Evolutionary conservation across 176 grass and related monocot genomes (phyloP).

Genomic region (Rhynchospora pubera): DNA sequence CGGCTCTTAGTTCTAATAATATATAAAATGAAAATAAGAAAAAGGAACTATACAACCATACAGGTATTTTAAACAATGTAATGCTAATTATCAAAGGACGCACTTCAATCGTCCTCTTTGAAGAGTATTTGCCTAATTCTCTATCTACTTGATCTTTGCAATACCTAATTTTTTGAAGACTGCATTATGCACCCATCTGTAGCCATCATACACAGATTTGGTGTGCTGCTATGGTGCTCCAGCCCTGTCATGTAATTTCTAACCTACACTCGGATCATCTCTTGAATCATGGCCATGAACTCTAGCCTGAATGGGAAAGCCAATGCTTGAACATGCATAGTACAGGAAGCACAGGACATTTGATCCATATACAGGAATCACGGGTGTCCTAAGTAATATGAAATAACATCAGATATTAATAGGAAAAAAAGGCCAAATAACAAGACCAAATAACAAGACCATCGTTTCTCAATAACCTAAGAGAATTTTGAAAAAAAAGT

Average conservation of each 20-base stretch:
- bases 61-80: too few species aligned
- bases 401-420: too few species aligned
- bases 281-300: slow-evolving; percentile 68
- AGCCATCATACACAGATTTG: slow-evolving; percentile 6
- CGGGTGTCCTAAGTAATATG: too few species aligned
- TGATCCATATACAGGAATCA: too few species aligned
- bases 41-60: too few species aligned
- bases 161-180: slow-evolving; percentile 44
- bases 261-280: slow-evolving; percentile 88
- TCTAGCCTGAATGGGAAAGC: slow-evolving; percentile 33
- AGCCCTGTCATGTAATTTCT: slow-evolving; percentile 65
- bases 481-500: too few species aligned
- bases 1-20: too few species aligned
- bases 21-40: too few species aligned
- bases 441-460: too few species aligned
- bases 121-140: not conserved
- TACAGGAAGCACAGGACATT: not conserved
- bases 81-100: too few species aligned
- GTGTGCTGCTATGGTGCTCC: not conserved
- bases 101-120: not conserved
- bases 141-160: slow-evolving; percentile 72
- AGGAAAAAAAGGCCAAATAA: too few species aligned
- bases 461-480: too few species aligned
- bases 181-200: slow-evolving; percentile 30
- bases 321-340: not conserved